Conservation (phyloP, 2,329 filamentous ascomycete species). For the Grosmannia penicillata region DNA sequence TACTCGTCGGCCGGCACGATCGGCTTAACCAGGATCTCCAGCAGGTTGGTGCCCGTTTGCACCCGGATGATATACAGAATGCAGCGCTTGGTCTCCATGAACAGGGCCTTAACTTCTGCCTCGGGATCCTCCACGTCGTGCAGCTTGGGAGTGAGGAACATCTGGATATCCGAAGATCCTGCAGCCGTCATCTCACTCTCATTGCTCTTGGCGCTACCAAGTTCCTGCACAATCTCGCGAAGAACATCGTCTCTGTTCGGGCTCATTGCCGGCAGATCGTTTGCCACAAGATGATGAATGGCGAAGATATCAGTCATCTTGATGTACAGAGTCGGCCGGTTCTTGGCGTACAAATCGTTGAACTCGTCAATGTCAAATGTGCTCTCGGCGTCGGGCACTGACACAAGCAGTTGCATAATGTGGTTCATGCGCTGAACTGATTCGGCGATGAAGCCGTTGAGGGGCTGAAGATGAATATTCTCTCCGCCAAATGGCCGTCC, state of each 20-base stretch:
- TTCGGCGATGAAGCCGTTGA: slow-evolving; percentile 82
- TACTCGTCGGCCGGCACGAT: slow-evolving; percentile 77
- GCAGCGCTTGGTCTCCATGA: slow-evolving; percentile 97
- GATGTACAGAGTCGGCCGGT: slow-evolving; percentile 96
- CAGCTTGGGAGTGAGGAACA: slow-evolving; percentile 79
- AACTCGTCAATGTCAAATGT: slow-evolving; percentile 98
- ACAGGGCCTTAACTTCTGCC: slow-evolving; percentile 77
- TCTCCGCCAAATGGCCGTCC: slow-evolving; percentile 85
- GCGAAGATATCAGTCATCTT: slow-evolving; percentile 97
- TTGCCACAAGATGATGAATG: slow-evolving; percentile 75
- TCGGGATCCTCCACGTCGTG: slow-evolving; percentile 88
- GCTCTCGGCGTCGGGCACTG: slow-evolving; percentile 71
- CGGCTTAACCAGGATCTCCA: slow-evolving; percentile 88
- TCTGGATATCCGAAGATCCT: slow-evolving; percentile 74
- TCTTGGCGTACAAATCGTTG: slow-evolving; percentile 92
- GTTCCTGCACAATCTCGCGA: slow-evolving; percentile 80
- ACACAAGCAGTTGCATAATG: slow-evolving; percentile 64
- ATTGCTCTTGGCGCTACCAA: slow-evolving; percentile 92
- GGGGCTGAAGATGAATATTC: slow-evolving; percentile 86
- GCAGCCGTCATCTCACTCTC: slow-evolving; percentile 84
- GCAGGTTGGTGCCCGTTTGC: slow-evolving; percentile 79
- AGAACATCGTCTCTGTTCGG: slow-evolving; percentile 73
- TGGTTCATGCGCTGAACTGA: slow-evolving; percentile 66
- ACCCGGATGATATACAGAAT: slow-evolving; percentile 96
- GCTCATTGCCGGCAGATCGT: slow-evolving; percentile 65